phyloP scores from a whole-genome alignment of 2,329 filamentous ascomycete genomes.

The Paecilomyces sp. region DNA sequence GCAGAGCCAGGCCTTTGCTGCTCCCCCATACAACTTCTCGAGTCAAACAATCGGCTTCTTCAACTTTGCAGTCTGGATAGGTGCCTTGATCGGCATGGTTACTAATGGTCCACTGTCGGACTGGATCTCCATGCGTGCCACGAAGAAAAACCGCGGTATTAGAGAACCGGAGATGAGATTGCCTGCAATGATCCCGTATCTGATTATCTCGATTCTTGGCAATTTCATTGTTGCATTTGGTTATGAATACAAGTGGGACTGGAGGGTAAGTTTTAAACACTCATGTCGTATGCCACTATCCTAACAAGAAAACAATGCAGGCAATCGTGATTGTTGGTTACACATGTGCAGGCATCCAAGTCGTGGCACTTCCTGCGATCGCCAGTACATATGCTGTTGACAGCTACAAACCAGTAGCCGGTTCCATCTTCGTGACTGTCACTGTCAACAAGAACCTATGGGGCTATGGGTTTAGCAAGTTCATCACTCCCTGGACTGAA shows the following conservation, averaged over 20 bases:
- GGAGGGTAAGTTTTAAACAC: conserved; percentile 34
- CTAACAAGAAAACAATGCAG: conserved; percentile 9
- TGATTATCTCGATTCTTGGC: conserved; percentile 50
- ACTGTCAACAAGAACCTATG: conserved; percentile 60
- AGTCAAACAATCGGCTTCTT: conserved; percentile 47
- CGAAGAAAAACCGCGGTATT: conserved; percentile 47
- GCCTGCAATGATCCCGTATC: conserved; percentile 50
- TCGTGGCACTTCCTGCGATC: conserved; percentile 55
- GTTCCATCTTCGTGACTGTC: conserved; percentile 52
- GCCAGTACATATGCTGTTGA: conserved; percentile 54
- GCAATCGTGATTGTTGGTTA: conserved; percentile 52
- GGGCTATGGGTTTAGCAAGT: conserved; percentile 54
- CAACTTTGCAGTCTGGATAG: conserved; percentile 51
- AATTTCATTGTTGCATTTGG: conserved; percentile 51
- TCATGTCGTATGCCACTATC: background rate
- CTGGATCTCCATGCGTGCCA: conserved; percentile 50
- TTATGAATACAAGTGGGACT: conserved; percentile 47
- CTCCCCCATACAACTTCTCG: conserved; percentile 49
- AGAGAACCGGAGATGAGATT: conserved; percentile 54
- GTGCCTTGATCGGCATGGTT: conserved; percentile 47
- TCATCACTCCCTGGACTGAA: conserved; percentile 47
- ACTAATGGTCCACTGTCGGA: conserved; percentile 52
- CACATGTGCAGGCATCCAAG: conserved; percentile 50
- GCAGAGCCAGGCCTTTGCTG: conserved; percentile 47
- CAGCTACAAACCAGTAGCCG: conserved; percentile 57